Evolutionary conservation across 768 basidiomycete species (phyloP), one percentile per base, ranked within the genome.

Genomic region (Naganishia kalamii): DNA sequence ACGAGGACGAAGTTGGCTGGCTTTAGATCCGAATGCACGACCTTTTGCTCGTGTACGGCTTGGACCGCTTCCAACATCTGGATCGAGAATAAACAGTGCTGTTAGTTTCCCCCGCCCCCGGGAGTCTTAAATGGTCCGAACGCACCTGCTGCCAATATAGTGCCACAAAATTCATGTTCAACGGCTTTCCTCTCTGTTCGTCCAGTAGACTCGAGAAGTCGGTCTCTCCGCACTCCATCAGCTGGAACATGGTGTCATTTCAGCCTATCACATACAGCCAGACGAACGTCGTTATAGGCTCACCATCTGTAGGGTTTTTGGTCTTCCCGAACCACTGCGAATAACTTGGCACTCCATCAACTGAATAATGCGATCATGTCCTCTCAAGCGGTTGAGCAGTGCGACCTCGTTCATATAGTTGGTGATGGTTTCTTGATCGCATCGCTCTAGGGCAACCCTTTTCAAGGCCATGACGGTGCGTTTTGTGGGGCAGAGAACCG

Each of bases 41-140:
- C 96, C 79, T 94, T 94, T 80, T 96, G 92, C 69, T 94, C 90
- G 73, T 99, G 94, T 60, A 97, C 94, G 62, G 97, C 88, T 65
- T 96, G 89, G n/a, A 99, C 94, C 0, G 93, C 93, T 82, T 96
- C 87, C 52, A 99, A 80, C 92, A 99, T 99, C 93, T 97, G 73
- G 21, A 59, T n/a, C n/a, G n/a, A n/a, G n/a, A n/a, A n/a, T n/a
- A n/a, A n/a, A n/a, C n/a, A n/a, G 35, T n/a, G 8, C 48, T 10
- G 12, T 46, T 46, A 40, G 19, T 23, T 19, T 30, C 15, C 37
- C 15, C 21, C 15, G 30, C 15, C 35, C n/a, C 27, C 15, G 30
- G 10, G n/a, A 25, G 21, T 47, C 8, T 29, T 5, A 11, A 40
- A 43, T 29, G 35, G 37, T n/a, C 23, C 17, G 2, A 19, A 76